Base-by-base conservation (phyloP, 2,329 filamentous ascomycete species). In the Hirsutella thompsonii region DNA sequence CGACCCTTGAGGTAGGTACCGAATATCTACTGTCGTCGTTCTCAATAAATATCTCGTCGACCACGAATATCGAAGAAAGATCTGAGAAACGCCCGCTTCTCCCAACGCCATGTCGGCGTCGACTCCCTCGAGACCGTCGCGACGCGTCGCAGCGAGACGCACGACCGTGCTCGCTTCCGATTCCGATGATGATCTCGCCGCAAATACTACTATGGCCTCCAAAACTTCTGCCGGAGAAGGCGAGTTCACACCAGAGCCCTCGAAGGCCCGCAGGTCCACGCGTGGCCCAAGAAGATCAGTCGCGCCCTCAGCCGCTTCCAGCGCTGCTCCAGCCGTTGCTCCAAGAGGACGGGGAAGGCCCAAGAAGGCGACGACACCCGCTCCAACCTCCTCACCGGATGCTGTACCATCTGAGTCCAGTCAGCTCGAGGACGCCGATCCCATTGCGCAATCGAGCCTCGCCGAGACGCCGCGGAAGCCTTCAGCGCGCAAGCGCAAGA, bases 111-210 rank as follows among this genome's bases (percentile, higher is more conserved):
- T 62, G 57, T 57, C 57, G 41, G 50, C 52, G 20, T 40, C 53
- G 21, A 50, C 55, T 32, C 53, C 57, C 36, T 57, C 64, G 40
- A 62, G 63, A 42, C 55, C 60, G 38, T 54, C 61, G 41, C 53
- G 63, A 53, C 61, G 62, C 55, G 59, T 65, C 44, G 67, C 69
- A 30, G 61, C 82, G 40, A 76, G 86, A 55, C 79, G 81, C 52
- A 83, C 79, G 51, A 76, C 82, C 39, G 72, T 93, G 37, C 67
- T 89, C 44, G 87, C 93, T 49, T 87, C 80, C 8, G 86, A 90
- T 34, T 39, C 38, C 6, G 86, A 93, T 44, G 83, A 87, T 42
- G 77, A 83, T 47, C 68, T 76, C 41, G 62, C 70, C 32, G 67
- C 72, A 46, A 69, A 75, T 53, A 70, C 74, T 39, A 65, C 57